Conservation (phyloP, 2,329 filamentous ascomycete species). For the Scopulariopsis brevicaulis region DNA sequence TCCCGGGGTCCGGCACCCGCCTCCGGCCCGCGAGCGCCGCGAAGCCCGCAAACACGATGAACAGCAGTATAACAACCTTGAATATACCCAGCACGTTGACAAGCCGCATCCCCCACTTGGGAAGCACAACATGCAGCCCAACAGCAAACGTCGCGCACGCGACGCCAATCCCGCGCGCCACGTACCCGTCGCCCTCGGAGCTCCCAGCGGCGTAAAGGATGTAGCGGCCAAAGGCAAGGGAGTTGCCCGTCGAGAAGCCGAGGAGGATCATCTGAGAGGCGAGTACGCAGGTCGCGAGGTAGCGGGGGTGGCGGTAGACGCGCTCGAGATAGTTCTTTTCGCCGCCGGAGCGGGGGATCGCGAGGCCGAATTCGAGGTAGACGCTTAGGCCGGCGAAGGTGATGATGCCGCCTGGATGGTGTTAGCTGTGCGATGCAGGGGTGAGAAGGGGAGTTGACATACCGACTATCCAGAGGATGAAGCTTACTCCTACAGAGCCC, state of each 20-base stretch:
- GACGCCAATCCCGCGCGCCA: slow-evolving; percentile 43
- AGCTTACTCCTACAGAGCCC: slow-evolving; percentile 31
- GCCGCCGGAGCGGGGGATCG: slow-evolving; percentile 49
- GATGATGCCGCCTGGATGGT: slow-evolving; percentile 29
- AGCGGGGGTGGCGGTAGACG: slow-evolving; percentile 46
- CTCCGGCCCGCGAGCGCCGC: slow-evolving; percentile 40
- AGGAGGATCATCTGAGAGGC: slow-evolving; percentile 50
- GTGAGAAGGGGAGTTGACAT: neutral
- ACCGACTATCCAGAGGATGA: slow-evolving; percentile 13
- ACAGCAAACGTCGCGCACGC: slow-evolving; percentile 43
- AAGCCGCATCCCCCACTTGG: slow-evolving; percentile 46
- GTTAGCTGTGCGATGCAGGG: neutral
- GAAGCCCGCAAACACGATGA: slow-evolving; percentile 51
- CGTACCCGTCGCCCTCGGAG: slow-evolving; percentile 37
- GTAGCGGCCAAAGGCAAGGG: slow-evolving; percentile 47
- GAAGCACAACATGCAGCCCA: slow-evolving; percentile 35
- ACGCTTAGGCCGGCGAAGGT: slow-evolving; percentile 49
- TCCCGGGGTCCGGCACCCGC: slow-evolving; percentile 35
- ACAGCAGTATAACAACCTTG: slow-evolving; percentile 46
- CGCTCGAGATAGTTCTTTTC: slow-evolving; percentile 57
- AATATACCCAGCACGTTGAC: slow-evolving; percentile 48
- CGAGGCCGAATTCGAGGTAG: slow-evolving; percentile 52
- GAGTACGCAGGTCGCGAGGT: slow-evolving; percentile 47
- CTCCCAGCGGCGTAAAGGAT: slow-evolving; percentile 41
- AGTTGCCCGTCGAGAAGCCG: slow-evolving; percentile 48